Percentiles rank a stretch among this genome's conserved stretches.
Conservation (phyloP, 768 basidiomycete genomes). For the Chlorophyllum brunneum region DNA sequence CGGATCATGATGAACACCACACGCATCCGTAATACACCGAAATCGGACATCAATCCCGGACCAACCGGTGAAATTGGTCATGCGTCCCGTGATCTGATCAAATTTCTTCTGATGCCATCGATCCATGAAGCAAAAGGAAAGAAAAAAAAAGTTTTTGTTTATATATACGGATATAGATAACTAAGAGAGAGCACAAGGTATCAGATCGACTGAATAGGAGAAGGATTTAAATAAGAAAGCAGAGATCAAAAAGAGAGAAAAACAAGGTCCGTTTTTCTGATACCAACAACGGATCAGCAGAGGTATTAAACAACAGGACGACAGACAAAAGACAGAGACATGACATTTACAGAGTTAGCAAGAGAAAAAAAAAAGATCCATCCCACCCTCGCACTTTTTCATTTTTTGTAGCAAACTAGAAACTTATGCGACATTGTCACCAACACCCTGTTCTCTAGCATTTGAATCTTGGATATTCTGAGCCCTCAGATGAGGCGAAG, state of each 20-base stretch:
- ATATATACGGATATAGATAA: not conserved
- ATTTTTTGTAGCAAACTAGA: too few species aligned
- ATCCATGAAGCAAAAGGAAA: not conserved
- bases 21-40: too few species aligned
- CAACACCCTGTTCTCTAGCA: slow-evolving; percentile 1
- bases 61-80: too few species aligned
- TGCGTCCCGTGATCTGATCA: too few species aligned
- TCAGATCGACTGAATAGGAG: slow-evolving; percentile 1
- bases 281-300: slow-evolving; percentile 13
- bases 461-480: slow-evolving; percentile 3
- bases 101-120: too few species aligned
- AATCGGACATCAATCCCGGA: too few species aligned
- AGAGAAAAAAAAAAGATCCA: not conserved
- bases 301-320: not conserved
- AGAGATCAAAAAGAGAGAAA: not conserved
- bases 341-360: not conserved
- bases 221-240: not conserved
- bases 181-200: not conserved
- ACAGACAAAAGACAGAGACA: not conserved
- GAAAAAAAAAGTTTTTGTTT: not conserved
- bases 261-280: slow-evolving; percentile 7
- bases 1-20: slow-evolving; percentile 13
- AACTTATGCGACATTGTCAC: slow-evolving; percentile 1
- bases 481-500: slow-evolving; percentile 2
- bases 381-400: not conserved